Evolutionary conservation across 169 alveolate genomes (phyloP).

Genomic region (Cryptosporidium canis): DNA sequence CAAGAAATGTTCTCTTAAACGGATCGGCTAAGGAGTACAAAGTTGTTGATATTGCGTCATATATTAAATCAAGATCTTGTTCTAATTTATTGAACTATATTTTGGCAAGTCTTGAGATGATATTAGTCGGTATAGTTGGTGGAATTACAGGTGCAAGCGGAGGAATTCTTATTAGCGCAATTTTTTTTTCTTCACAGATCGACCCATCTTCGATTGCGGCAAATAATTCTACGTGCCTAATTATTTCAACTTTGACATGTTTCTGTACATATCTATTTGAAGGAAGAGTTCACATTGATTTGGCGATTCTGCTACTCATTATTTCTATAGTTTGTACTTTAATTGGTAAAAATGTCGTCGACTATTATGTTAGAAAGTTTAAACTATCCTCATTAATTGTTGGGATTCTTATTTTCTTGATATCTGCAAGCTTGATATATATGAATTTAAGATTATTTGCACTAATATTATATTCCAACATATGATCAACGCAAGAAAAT

Average conservation of each 20-base stretch:
- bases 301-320: constrained; percentile 16
- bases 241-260: constrained; percentile 26
- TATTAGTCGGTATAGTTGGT: constrained; percentile 39
- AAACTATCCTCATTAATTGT: constrained; percentile 27
- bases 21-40: not conserved
- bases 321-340: constrained; percentile 49
- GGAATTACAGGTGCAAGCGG: constrained; percentile 72
- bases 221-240: constrained; percentile 59
- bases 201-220: constrained; percentile 67
- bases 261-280: constrained; percentile 36
- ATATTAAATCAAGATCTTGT: not conserved
- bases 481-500: too few species aligned
- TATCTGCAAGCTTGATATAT: constrained; percentile 17
- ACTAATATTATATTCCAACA: not conserved
- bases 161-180: constrained; percentile 40
- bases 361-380: constrained; percentile 44
- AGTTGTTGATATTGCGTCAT: constrained; percentile 12
- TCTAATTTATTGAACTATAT: constrained; percentile 3
- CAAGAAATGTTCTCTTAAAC: not conserved
- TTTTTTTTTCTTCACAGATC: constrained; percentile 40
- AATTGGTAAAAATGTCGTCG: constrained; percentile 49
- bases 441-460: constrained; percentile 1
- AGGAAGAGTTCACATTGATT: constrained; percentile 20
- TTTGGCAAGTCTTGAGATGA: constrained; percentile 31
- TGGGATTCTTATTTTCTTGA: constrained; percentile 11